A percentile compares a stretch with the other conserved stretches of the same genome.
These are phyloP conservation scores for Apiospora marii DNA, from an alignment of 2,329 filamentous ascomycete species.

Conservation along the genomic window DNA sequence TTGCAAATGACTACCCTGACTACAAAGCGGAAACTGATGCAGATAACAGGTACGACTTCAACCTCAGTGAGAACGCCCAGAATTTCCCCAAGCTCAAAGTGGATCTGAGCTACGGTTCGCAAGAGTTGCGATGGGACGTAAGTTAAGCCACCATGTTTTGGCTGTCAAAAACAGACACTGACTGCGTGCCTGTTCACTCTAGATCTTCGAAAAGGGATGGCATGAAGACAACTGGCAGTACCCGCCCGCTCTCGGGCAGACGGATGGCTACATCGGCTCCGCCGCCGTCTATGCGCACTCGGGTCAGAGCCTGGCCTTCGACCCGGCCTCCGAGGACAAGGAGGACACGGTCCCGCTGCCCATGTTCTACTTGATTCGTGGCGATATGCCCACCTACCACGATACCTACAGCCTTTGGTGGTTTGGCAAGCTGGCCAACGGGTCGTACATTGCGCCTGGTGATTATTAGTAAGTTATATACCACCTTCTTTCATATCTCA, in stretches of 20 bases:
- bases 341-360: conserved; percentile 7
- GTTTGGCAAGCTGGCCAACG: conserved; percentile 16
- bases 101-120: conserved; percentile 6
- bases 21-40: neutral
- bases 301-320: neutral
- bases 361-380: neutral
- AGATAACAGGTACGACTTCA: neutral
- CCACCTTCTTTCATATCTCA: too few species aligned
- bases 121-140: conserved; percentile 19
- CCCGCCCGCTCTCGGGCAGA: conserved; percentile 1
- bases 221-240: conserved; percentile 18
- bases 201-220: conserved; percentile 3
- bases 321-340: neutral
- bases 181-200: neutral
- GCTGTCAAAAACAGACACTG: too few species aligned
- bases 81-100: conserved; percentile 12
- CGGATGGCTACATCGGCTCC: conserved; percentile 5
- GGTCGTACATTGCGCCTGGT: neutral
- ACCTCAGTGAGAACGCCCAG: neutral
- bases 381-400: neutral
- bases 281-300: conserved; percentile 12
- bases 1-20: too few species aligned
- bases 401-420: conserved; percentile 5
- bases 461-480: neutral
- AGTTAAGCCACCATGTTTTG: neutral